These are phyloP conservation scores for Brassica balearica DNA, from an alignment of 441 rosid genomes.

Conservation along the genomic window DNA sequence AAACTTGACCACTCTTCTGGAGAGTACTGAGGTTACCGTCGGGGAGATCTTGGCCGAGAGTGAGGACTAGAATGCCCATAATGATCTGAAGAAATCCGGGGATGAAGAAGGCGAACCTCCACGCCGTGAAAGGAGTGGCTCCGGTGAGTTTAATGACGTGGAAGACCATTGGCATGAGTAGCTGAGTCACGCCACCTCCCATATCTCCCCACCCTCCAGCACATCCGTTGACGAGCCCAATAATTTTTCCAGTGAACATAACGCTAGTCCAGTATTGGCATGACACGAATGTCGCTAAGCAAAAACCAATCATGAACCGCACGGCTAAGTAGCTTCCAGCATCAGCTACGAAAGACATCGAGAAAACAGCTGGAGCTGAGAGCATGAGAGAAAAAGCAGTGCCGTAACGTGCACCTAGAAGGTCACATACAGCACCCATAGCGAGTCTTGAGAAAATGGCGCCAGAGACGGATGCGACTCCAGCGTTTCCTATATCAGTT, in stretches of 20 bases:
- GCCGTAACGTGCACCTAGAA: conserved; percentile 8
- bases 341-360: conserved; percentile 8
- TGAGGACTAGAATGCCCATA: conserved; percentile 3
- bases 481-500: neutral
- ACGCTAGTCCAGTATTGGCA: conserved; percentile 11
- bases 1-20: conserved; percentile 8
- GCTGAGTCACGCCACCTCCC: conserved; percentile 8
- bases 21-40: conserved; percentile 5
- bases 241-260: conserved; percentile 4
- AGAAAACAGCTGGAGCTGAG: conserved; percentile 8
- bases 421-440: conserved; percentile 4
- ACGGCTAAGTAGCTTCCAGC: conserved; percentile 7
- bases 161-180: conserved; percentile 7
- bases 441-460: conserved; percentile 9
- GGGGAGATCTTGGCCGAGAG: conserved; percentile 8
- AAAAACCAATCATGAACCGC: conserved; percentile 8
- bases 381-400: neutral
- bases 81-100: conserved; percentile 3
- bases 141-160: conserved; percentile 1
- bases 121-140: conserved; percentile 9
- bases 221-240: neutral
- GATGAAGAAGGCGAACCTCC: conserved; percentile 5
- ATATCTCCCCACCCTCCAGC: conserved; percentile 7
- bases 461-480: conserved; percentile 6
- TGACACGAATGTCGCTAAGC: conserved; percentile 8